Base-by-base conservation (phyloP, 768 basidiomycete genomes). In the Termitomyces sp. region DNA sequence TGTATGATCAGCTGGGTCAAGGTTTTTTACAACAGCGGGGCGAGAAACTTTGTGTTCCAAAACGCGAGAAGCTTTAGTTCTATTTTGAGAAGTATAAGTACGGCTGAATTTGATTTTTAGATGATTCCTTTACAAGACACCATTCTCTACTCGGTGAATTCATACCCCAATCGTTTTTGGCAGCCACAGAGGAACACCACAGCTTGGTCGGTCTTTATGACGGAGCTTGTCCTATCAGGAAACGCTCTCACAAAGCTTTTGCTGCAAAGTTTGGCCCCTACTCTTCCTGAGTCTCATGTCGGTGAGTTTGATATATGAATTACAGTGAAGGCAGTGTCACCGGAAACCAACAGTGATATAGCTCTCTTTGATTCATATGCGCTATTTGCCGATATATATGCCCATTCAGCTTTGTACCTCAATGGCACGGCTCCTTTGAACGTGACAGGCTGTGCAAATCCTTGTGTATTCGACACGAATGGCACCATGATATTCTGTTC, bases 31-130 rank as follows among this genome's bases (percentile, higher is more conserved):
- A 65, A 77, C 9, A 76, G 69, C 47, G 87, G 87, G 4, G 86
- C 83, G 3, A 75, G 86, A 43, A 86, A 88, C 64, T 87, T 88
- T 65, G 67, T 88, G 53, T 84, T 88, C 72, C 84, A 86, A 61
- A 88, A 87, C 62, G 87, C 85, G 58, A 70, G 82, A 66, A n/a
- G 12, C 36, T 50, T 10, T 42, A 1, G 8, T 52, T 50, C n/a
- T 22, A 14, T 27, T 14, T 32, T 9, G 13, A 36, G 13, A 36
- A 6, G 9, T 44, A n/a, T n/a, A n/a, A n/a, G 33, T 24, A 7
- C 45, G 18, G 40, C 9, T 14, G 0, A 18, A 27, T 26, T 14
- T 9, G 18, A 39, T 16, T n/a, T 42, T 14, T 59, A 85, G 84
- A 84, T 87, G 74, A 76, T 85, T 49, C 85, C 84, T 5, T 73